A percentile compares a stretch with the other conserved stretches of the same genome.
Evolutionary conservation across 768 basidiomycete species (phyloP).

Genomic region (Lactarius deliciosus): DNA sequence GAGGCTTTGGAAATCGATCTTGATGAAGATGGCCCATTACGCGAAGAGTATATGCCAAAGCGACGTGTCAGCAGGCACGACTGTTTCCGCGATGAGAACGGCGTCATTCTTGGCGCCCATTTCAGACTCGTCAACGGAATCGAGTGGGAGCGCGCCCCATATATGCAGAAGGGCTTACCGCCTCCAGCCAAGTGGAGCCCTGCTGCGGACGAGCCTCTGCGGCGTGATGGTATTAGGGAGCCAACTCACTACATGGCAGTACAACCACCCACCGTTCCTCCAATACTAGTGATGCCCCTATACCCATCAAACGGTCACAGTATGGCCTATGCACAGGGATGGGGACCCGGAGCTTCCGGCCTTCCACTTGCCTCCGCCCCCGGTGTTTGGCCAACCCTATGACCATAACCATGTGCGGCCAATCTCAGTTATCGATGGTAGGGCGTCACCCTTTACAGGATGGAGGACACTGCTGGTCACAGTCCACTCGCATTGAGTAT

Average conservation of each 20-base stretch:
- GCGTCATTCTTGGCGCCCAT: conserved; percentile 15
- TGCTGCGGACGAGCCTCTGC: conserved; percentile 72
- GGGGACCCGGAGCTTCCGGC: conserved; percentile 18
- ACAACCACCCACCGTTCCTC: conserved; percentile 48
- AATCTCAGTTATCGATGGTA: conserved; percentile 17
- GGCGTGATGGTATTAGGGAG: conserved; percentile 50
- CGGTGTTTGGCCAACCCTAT: conserved; percentile 19
- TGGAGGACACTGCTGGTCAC: conserved; percentile 18
- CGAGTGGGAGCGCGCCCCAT: conserved; percentile 28
- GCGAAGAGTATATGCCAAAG: conserved; percentile 77
- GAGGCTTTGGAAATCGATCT: conserved; percentile 73
- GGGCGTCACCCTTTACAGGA: conserved; percentile 17
- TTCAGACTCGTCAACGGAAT: conserved; percentile 17
- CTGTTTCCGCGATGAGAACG: conserved; percentile 31
- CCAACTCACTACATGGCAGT: conserved; percentile 66
- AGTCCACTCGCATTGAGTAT: conserved; percentile 28
- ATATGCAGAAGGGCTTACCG: conserved; percentile 47
- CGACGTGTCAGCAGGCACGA: conserved; percentile 51
- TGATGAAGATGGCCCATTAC: conserved; percentile 78
- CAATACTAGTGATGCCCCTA: conserved; percentile 34
- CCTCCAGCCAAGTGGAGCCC: conserved; percentile 84
- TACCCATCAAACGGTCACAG: conserved; percentile 33
- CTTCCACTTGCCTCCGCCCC: conserved; percentile 15
- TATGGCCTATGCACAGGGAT: conserved; percentile 18
- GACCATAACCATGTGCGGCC: conserved; percentile 24